phyloP scores from a whole-genome alignment of 2,329 filamentous ascomycete genomes.

The Colletotrichum acutatum region DNA sequence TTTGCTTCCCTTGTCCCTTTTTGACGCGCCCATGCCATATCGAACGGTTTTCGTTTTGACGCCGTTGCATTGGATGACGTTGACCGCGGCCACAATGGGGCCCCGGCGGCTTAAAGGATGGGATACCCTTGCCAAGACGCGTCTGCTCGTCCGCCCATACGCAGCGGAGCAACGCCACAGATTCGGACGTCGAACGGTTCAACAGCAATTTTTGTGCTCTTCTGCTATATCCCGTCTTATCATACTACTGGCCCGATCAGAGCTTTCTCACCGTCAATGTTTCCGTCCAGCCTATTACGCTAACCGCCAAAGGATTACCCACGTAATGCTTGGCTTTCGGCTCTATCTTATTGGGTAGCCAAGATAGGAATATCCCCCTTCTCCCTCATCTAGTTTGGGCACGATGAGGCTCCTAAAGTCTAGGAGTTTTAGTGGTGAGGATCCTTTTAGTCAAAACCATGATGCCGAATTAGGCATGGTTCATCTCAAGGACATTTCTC shows the following conservation, averaged over 20 bases:
- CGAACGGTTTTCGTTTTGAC: constrained; percentile 10
- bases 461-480: background rate
- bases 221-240: background rate
- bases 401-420: background rate
- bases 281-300: background rate
- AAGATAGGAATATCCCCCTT: background rate
- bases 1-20: background rate
- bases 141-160: constrained; percentile 10
- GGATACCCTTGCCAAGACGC: constrained; percentile 21
- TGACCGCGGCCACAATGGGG: constrained; percentile 4
- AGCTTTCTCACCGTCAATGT: constrained; percentile 22
- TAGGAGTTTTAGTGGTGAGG: background rate
- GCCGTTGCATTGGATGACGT: constrained; percentile 25
- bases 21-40: constrained; percentile 8
- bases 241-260: background rate
- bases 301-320: background rate
- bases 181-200: constrained; percentile 2
- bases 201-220: background rate
- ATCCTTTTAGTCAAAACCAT: background rate
- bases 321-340: constrained; percentile 11
- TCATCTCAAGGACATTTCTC: background rate
- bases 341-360: constrained; percentile 3
- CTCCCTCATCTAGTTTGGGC: background rate
- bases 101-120: background rate
- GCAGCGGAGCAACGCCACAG: constrained; percentile 13